These are phyloP conservation scores for Aspergillus incahuasiensis DNA, from an alignment of 495 filamentous ascomycete species.

Conservation along the genomic window DNA sequence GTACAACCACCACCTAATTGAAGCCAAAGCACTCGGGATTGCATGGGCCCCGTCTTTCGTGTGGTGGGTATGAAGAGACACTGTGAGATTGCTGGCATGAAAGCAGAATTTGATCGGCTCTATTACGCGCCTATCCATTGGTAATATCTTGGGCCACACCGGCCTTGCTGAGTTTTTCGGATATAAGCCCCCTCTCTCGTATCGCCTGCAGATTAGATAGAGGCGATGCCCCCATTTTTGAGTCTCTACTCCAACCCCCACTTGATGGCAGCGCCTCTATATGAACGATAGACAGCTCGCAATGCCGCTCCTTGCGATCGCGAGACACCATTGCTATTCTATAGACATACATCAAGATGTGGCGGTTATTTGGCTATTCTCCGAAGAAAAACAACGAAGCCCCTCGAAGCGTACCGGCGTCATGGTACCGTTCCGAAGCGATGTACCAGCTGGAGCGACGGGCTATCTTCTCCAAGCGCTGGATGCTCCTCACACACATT, in stretches of 20 bases:
- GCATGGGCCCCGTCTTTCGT: too few relatives aligned
- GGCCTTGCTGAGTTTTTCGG: too few relatives aligned
- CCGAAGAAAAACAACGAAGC: not conserved
- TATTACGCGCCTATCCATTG: too few relatives aligned
- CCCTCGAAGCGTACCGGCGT: not conserved
- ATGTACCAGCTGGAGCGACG: not conserved
- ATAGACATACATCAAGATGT: not conserved
- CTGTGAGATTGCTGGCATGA: too few relatives aligned
- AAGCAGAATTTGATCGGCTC: too few relatives aligned
- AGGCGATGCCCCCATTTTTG: not conserved
- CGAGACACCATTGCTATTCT: too few relatives aligned
- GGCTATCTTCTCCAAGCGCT: slow-evolving; percentile 13
- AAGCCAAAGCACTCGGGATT: too few relatives aligned
- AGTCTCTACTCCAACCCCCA: not conserved
- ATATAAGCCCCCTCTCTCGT: not conserved
- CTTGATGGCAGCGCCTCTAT: not conserved
- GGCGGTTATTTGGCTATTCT: not conserved
- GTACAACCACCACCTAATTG: too few relatives aligned
- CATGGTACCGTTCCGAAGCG: not conserved
- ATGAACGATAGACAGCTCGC: not conserved
- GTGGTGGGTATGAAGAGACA: too few relatives aligned
- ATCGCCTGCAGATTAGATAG: not conserved
- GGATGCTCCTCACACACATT: slow-evolving; percentile 25
- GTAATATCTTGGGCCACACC: not conserved
- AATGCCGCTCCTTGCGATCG: too few relatives aligned